Evolutionary conservation across 106 monocot species (phyloP), one percentile per base, ranked within the genome.

Genomic region (Platanthera zijinensis): DNA sequence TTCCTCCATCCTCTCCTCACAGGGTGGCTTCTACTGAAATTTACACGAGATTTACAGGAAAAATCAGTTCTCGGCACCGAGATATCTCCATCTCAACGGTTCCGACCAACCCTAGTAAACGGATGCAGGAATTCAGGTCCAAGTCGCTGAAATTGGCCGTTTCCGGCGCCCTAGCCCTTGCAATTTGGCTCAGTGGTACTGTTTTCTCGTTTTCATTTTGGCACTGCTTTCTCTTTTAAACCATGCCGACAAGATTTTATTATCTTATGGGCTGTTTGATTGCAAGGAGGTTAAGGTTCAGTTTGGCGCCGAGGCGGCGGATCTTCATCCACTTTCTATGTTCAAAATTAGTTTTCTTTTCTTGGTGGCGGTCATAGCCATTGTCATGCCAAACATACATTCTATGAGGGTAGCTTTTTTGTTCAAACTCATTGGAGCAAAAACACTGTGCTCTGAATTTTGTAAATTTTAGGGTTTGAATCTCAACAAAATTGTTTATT

Each of bases 151-250:
- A 72, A 51, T 54, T 80, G 14, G 84, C 76, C 1, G 22, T 84
- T 51, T 80, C 84, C 8, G 25, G 64, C 14, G 76, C 84, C 28
- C 71, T 84, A 17, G 79, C 64, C 45, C 63, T 84, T 28, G 84
- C 80, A 72, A 76, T 80, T 32, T 77, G 56, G 74, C 67, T 84
- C 48, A 68, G 73, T 73, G 84, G 84, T 80, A 51, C 10, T 52
- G 22, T 11, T 70, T 70, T 6, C 73, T 74, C 30, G 32, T 25
- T 52, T 18, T 13, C 25, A 7, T 51, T 25, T 25, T 73, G 84
- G 84, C 76, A 51, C 10, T 52, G 22, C 4, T 70, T 70, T 6
- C 73, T 74, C 30, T 51, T 61, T 61, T 17, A 45, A 9, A 6
- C 50, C 21, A 21, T 72, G 18, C 2, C 46, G n/a, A 18, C 8